Conservation (phyloP, 352 stramenopile genomes). For the Phytophthora kernoviae region DNA sequence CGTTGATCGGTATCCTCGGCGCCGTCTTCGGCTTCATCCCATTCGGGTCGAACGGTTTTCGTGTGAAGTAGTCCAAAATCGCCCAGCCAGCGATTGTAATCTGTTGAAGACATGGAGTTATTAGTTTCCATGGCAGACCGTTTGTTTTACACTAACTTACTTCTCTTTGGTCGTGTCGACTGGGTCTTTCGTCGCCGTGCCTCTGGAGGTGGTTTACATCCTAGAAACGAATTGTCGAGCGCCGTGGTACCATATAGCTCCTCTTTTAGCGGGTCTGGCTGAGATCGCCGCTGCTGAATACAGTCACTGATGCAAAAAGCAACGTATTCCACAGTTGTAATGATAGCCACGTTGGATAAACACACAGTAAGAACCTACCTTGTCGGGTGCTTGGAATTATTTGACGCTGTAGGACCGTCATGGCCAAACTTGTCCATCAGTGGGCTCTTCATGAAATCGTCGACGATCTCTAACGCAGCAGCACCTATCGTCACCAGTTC, state of each 20-base stretch:
- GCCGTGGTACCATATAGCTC: slow-evolving; percentile 63
- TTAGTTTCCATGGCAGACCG: slow-evolving; percentile 1
- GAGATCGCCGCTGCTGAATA: neutral
- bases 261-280: slow-evolving; percentile 53
- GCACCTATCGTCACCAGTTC: slow-evolving; percentile 41
- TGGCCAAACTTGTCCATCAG: slow-evolving; percentile 69
- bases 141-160: slow-evolving; percentile 8
- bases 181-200: slow-evolving; percentile 7
- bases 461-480: slow-evolving; percentile 80
- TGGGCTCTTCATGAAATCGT: slow-evolving; percentile 78
- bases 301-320: slow-evolving; percentile 5
- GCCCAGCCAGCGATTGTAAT: slow-evolving; percentile 76
- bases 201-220: slow-evolving; percentile 38
- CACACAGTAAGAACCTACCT: slow-evolving; percentile 11
- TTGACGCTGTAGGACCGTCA: slow-evolving; percentile 1
- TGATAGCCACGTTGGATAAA: neutral
- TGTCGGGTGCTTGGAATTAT: slow-evolving; percentile 1
- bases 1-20: slow-evolving; percentile 22
- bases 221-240: slow-evolving; percentile 56
- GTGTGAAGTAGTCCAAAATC: slow-evolving; percentile 79
- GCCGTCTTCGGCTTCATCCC: slow-evolving; percentile 38
- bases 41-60: slow-evolving; percentile 64
- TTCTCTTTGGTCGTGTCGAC: slow-evolving; percentile 32
- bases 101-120: slow-evolving; percentile 25
- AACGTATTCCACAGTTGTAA: neutral